Percentiles rank a stretch among this genome's conserved stretches.
These are phyloP conservation scores for Hyphopichia burtonii DNA, from an alignment of 1,139 yeast genomes.

Conservation along the genomic window DNA sequence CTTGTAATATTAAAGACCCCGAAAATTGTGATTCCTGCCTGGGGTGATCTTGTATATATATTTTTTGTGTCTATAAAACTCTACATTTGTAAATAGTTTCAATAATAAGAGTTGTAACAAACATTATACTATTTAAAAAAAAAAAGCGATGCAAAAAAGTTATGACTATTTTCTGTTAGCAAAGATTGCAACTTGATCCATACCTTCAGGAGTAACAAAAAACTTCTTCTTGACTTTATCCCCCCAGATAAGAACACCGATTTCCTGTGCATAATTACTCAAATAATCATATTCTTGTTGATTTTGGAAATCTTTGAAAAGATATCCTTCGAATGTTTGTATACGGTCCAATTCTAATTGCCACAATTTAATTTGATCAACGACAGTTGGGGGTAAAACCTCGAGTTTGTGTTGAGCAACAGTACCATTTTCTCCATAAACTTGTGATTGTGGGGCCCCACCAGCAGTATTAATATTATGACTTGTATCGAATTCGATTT, in stretches of 20 bases:
- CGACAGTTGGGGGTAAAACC: slow-evolving; percentile 89
- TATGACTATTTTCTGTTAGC: slow-evolving; percentile 59
- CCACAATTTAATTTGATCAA: slow-evolving; percentile 94
- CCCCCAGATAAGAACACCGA: slow-evolving; percentile 87
- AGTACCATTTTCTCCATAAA: slow-evolving; percentile 17
- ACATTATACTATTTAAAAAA: too few relatives aligned
- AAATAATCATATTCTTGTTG: slow-evolving; percentile 75
- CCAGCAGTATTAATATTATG: slow-evolving; percentile 53
- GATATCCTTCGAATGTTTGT: slow-evolving; percentile 81
- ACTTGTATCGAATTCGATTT: slow-evolving; percentile 62
- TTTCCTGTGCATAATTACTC: slow-evolving; percentile 78
- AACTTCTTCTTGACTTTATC: slow-evolving; percentile 73
- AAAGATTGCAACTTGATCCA: slow-evolving; percentile 80
- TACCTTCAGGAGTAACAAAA: slow-evolving; percentile 82
- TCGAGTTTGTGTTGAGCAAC: slow-evolving; percentile 50
- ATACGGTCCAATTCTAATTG: slow-evolving; percentile 93
- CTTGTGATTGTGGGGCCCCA: slow-evolving; percentile 38
- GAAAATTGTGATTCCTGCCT: slow-evolving; percentile 50
- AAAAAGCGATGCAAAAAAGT: background rate
- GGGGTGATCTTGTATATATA: slow-evolving; percentile 21
- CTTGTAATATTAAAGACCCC: slow-evolving; percentile 38
- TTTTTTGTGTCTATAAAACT: background rate
- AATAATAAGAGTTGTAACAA: too few relatives aligned
- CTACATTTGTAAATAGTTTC: slow-evolving; percentile 7
- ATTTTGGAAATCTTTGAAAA: slow-evolving; percentile 81